Evolutionary conservation across 2,329 filamentous ascomycete species (phyloP).

Genomic region (Aspergillus tanneri): DNA sequence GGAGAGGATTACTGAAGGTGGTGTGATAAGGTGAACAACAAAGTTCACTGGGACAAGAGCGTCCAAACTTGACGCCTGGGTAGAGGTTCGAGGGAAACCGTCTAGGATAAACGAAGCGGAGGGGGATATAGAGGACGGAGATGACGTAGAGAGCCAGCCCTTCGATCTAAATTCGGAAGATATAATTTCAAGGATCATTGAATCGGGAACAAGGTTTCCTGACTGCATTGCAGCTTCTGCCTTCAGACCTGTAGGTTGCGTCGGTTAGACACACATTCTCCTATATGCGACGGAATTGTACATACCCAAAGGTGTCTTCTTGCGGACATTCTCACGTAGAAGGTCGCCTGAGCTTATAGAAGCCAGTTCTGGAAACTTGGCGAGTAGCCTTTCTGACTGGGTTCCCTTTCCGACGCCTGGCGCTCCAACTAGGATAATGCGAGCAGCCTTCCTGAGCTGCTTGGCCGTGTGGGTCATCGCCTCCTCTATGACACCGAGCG

Average conservation of each 20-base stretch:
- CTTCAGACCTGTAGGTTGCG: conserved; percentile 67
- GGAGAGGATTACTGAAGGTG: conserved; percentile 79
- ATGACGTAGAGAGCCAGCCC: conserved; percentile 68
- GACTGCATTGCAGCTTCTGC: conserved; percentile 85
- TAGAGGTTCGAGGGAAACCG: conserved; percentile 86
- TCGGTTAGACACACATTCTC: conserved; percentile 1
- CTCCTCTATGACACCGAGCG: not conserved
- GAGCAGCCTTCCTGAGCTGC: conserved; percentile 73
- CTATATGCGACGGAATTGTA: not conserved
- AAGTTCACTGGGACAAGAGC: conserved; percentile 89
- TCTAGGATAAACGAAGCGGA: conserved; percentile 90
- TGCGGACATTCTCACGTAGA: conserved; percentile 87
- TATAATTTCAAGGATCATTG: conserved; percentile 88
- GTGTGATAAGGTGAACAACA: conserved; percentile 82
- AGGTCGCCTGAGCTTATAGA: conserved; percentile 94
- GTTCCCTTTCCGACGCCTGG: conserved; percentile 98
- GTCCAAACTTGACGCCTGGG: conserved; percentile 76
- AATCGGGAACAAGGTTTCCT: conserved; percentile 86
- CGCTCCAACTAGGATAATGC: conserved; percentile 90
- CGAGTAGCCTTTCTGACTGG: conserved; percentile 83
- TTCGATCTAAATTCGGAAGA: conserved; percentile 81
- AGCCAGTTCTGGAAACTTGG: conserved; percentile 82
- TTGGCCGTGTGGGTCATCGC: conserved; percentile 38
- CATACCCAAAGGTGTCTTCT: conserved; percentile 78
- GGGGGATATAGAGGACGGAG: conserved; percentile 60